Conservation (phyloP, 352 stramenopile species). For the Pythium pectinolyticum region DNA sequence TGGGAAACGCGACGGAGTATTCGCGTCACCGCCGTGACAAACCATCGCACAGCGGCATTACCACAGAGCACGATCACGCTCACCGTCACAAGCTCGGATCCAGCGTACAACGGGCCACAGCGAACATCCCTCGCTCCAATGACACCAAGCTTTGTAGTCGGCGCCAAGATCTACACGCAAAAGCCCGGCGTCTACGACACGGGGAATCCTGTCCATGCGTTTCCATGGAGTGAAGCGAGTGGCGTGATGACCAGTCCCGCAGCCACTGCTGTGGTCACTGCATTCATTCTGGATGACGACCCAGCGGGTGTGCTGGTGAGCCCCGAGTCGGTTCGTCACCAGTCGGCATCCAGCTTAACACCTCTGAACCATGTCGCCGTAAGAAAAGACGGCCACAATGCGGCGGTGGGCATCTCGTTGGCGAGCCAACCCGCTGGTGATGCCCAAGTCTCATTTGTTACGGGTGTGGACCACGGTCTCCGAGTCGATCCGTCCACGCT, state of each 20-base stretch:
- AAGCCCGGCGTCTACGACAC: constrained; percentile 50
- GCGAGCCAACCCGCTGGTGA: constrained; percentile 39
- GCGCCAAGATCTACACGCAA: constrained; percentile 49
- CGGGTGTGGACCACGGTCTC: constrained; percentile 28
- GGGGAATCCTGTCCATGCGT: constrained; percentile 50
- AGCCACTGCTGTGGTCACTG: constrained; percentile 22
- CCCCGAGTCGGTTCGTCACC: constrained; percentile 41
- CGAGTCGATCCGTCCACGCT: constrained; percentile 32
- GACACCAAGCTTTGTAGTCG: constrained; percentile 39
- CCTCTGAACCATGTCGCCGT: constrained; percentile 30
- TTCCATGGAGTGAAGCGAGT: constrained; percentile 42
- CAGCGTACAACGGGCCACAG: constrained; percentile 38
- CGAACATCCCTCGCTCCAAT: constrained; percentile 24
- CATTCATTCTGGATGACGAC: constrained; percentile 59
- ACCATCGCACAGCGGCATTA: constrained; percentile 40
- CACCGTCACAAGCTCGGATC: constrained; percentile 36
- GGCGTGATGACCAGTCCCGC: constrained; percentile 54
- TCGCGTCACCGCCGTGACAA: constrained; percentile 32
- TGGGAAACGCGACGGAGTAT: constrained; percentile 43
- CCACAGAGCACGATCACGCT: constrained; percentile 39
- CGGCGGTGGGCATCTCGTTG: constrained; percentile 39
- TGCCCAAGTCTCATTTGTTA: constrained; percentile 40
- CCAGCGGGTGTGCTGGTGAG: constrained; percentile 36
- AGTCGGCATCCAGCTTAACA: constrained; percentile 18
- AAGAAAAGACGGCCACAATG: constrained; percentile 36